Percentiles rank a stretch among this genome's conserved stretches.
Evolutionary conservation across 768 basidiomycete genomes (phyloP).

Genomic region (Boletus sensibilis): DNA sequence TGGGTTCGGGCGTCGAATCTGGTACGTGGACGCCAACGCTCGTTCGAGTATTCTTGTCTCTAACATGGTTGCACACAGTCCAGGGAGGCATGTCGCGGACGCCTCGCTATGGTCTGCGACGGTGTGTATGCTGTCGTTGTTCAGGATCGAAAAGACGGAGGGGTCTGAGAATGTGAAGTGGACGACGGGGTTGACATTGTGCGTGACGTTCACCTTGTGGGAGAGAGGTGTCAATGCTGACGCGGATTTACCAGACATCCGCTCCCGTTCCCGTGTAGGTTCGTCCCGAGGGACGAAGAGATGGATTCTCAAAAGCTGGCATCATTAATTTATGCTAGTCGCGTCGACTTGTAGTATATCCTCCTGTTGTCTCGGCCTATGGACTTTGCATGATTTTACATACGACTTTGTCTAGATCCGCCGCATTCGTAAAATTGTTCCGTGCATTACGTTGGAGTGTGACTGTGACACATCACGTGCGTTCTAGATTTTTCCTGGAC

Average conservation of each 20-base stretch:
- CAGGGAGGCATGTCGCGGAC: constrained; percentile 24
- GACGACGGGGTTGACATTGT: constrained; percentile 14
- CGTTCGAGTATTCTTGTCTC: background rate
- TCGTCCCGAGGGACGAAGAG: constrained; percentile 14
- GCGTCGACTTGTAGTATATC: background rate
- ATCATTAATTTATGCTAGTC: constrained; percentile 11
- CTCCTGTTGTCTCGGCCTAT: background rate
- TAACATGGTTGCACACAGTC: background rate
- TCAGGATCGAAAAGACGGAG: constrained; percentile 17
- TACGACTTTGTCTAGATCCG: too few relatives aligned
- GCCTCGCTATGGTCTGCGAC: constrained; percentile 25
- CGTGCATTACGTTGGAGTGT: too few relatives aligned
- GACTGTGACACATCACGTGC: constrained; percentile 18
- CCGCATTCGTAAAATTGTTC: too few relatives aligned
- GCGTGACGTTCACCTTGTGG: background rate
- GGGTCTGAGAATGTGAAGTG: constrained; percentile 20
- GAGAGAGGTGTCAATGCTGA: background rate
- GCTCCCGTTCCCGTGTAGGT: constrained; percentile 16
- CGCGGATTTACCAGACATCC: constrained; percentile 6
- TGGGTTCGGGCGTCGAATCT: constrained; percentile 25
- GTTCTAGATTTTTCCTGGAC: constrained; percentile 34
- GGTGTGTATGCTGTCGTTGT: constrained; percentile 14
- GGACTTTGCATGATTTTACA: background rate
- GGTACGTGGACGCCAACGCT: constrained; percentile 2
- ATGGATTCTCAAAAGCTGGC: constrained; percentile 15